These are phyloP conservation scores for Coniella vitis DNA, from an alignment of 2,329 filamentous ascomycete genomes.

Conservation along the genomic window DNA sequence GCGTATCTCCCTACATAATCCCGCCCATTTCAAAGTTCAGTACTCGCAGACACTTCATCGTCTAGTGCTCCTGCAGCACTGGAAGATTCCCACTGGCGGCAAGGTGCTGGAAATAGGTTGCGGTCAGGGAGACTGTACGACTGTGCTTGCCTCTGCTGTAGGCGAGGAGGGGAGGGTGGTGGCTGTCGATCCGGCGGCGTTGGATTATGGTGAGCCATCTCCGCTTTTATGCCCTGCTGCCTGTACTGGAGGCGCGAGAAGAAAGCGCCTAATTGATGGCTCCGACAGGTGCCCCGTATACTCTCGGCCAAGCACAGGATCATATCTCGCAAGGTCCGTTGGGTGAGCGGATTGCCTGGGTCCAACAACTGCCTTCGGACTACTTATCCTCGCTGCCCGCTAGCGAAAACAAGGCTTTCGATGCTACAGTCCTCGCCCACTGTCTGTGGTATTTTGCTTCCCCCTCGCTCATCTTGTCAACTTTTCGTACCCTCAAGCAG, in stretches of 20 bases:
- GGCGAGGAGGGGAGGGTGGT: conserved; percentile 37
- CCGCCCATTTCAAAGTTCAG: conserved; percentile 1
- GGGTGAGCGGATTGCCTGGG: conserved; percentile 37
- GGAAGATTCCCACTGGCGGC: conserved; percentile 30
- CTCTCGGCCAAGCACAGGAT: conserved; percentile 40
- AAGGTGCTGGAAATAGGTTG: conserved; percentile 52
- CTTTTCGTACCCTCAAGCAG: conserved; percentile 14
- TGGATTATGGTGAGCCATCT: conserved; percentile 39
- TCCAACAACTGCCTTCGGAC: conserved; percentile 29
- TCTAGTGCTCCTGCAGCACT: conserved; percentile 28
- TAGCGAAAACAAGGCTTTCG: conserved; percentile 26
- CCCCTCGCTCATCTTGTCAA: conserved; percentile 10
- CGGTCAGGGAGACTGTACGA: conserved; percentile 52
- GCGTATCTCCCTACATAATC: conserved; percentile 15
- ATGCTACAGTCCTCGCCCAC: conserved; percentile 42
- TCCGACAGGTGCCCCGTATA: conserved; percentile 25
- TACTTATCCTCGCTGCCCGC: conserved; percentile 24
- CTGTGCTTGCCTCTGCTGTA: conserved; percentile 43
- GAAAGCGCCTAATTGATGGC: not conserved
- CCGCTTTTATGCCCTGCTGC: not conserved
- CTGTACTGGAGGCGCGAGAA: not conserved
- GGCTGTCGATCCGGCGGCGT: conserved; percentile 44
- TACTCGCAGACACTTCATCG: conserved; percentile 26
- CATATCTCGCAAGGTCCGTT: conserved; percentile 34
- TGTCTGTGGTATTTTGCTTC: conserved; percentile 46